Conservation (phyloP, 345 rosid species). For the Euphorbia tirucalli region DNA sequence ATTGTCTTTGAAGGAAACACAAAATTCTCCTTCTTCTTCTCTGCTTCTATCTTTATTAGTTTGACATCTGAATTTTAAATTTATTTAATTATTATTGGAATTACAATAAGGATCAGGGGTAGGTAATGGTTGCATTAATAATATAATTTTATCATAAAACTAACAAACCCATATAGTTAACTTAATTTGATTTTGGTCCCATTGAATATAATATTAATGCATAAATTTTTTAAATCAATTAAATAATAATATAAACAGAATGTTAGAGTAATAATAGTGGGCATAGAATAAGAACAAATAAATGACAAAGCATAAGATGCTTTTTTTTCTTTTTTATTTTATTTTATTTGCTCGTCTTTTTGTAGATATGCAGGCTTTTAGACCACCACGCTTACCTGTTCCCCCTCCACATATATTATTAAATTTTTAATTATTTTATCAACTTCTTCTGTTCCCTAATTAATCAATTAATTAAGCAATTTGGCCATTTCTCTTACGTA, state of each 20-base stretch:
- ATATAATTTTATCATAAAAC: no score
- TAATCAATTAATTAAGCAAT: not conserved
- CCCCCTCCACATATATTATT: conserved; percentile 11
- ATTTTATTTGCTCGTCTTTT: conserved; percentile 22
- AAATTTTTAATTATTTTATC: conserved; percentile 1
- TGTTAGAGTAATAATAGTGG: not conserved
- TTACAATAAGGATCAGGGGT: no score
- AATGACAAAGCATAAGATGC: conserved; percentile 31
- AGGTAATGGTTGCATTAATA: no score
- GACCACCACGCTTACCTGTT: conserved; percentile 28
- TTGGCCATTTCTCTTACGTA: no score
- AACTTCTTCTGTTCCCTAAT: not conserved
- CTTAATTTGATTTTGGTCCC: not conserved
- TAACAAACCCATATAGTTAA: no score
- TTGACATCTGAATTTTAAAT: no score
- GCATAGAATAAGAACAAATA: conserved; percentile 28
- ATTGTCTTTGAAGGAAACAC: no score
- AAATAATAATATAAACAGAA: conserved; percentile 6
- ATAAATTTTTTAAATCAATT: not conserved
- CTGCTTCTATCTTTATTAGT: no score
- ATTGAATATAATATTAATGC: not conserved
- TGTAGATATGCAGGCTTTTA: conserved; percentile 31
- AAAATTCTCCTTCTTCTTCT: no score
- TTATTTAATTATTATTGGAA: no score
- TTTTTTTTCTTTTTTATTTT: not conserved